Evolutionary conservation across 495 filamentous ascomycete species (phyloP).

Genomic region (Bacidia gigantensis): DNA sequence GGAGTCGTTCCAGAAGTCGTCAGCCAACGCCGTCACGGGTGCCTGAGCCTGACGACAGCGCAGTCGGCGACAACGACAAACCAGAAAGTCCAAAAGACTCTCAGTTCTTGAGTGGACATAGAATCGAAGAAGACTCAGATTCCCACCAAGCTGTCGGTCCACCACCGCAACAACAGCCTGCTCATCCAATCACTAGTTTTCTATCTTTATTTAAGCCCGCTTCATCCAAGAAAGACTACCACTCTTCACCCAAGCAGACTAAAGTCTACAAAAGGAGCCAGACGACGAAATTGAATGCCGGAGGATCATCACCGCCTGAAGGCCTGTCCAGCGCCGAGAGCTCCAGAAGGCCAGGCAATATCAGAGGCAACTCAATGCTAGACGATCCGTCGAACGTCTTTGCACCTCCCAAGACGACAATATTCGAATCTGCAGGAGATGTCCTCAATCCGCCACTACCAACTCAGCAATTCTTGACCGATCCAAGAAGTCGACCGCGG

Average conservation of each 20-base stretch:
- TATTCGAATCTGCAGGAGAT: slow-evolving; percentile 90
- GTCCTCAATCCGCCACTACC: slow-evolving; percentile 83
- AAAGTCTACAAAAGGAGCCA: slow-evolving; percentile 71
- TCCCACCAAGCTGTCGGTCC: slow-evolving; percentile 15
- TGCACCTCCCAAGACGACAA: slow-evolving; percentile 78
- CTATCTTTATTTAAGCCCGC: slow-evolving; percentile 49
- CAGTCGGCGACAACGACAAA: slow-evolving; percentile 34
- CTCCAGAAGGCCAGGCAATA: slow-evolving; percentile 13
- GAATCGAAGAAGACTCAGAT: slow-evolving; percentile 15
- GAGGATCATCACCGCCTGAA: slow-evolving; percentile 26
- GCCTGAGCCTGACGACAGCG: slow-evolving; percentile 44
- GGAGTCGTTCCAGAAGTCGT: slow-evolving; percentile 10
- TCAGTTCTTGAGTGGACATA: not conserved
- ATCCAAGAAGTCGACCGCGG: slow-evolving; percentile 67
- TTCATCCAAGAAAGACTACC: slow-evolving; percentile 22
- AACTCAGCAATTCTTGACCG: slow-evolving; percentile 59
- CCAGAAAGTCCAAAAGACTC: slow-evolving; percentile 10
- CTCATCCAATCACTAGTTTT: slow-evolving; percentile 42
- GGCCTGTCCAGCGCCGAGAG: slow-evolving; percentile 11
- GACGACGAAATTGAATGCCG: slow-evolving; percentile 38
- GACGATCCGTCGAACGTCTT: slow-evolving; percentile 31
- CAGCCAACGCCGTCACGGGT: slow-evolving; percentile 25
- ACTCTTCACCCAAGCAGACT: slow-evolving; percentile 32
- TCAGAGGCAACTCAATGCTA: slow-evolving; percentile 32
- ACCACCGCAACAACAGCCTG: slow-evolving; percentile 19